These are phyloP conservation scores for Bipolaris gigantea DNA, from an alignment of 2,329 filamentous ascomycete genomes.

Conservation along the genomic window DNA sequence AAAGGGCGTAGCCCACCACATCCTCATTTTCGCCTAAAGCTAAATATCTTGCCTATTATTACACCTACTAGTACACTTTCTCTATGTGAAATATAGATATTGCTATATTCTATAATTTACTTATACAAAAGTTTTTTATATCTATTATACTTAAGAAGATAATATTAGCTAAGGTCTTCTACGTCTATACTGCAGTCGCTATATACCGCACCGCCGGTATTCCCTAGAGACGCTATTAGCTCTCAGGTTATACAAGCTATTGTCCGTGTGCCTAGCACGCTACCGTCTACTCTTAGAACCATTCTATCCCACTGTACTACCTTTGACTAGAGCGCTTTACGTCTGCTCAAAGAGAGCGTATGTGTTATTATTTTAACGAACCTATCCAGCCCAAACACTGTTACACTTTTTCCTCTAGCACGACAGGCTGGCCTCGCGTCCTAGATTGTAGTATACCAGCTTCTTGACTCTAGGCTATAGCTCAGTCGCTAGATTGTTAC, in stretches of 20 bases:
- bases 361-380: neutral
- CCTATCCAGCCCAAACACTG: neutral
- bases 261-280: slow-evolving; percentile 40
- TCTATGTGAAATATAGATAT: no score
- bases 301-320: neutral
- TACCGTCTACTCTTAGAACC: neutral
- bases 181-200: slow-evolving; percentile 22
- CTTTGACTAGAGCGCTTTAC: neutral
- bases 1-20: no score
- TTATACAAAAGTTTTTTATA: no score
- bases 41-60: no score
- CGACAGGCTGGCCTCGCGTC: neutral
- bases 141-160: no score
- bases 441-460: neutral
- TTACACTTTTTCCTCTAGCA: neutral
- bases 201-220: slow-evolving; percentile 43
- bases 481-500: neutral
- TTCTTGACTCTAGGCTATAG: neutral
- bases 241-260: slow-evolving; percentile 31
- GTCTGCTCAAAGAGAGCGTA: neutral
- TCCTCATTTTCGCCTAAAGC: no score
- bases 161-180: slow-evolving; percentile 27
- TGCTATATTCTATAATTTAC: no score
- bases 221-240: slow-evolving; percentile 40
- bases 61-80: no score